phyloP scores from a whole-genome alignment of 2,329 filamentous ascomycete species.

The Hymenoscyphus scutula region DNA sequence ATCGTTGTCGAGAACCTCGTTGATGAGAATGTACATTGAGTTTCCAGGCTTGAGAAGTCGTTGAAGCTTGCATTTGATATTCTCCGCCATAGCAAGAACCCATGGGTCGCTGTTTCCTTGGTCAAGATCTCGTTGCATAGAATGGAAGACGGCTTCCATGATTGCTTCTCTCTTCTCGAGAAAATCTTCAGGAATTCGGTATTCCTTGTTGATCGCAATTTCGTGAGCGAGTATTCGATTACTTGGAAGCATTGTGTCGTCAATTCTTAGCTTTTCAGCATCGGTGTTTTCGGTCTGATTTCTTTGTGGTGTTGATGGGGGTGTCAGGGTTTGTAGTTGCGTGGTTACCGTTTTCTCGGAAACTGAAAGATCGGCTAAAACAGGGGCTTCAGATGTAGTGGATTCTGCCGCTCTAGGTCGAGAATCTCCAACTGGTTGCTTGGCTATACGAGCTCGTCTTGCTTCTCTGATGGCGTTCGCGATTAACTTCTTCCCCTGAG shows the following conservation, averaged over 20 bases:
- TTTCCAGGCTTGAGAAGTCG: conserved; percentile 68
- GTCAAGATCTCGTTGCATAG: conserved; percentile 61
- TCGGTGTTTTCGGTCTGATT: conserved; percentile 21
- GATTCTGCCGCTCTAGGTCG: conserved; percentile 58
- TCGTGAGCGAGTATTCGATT: conserved; percentile 78
- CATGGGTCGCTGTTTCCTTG: conserved; percentile 63
- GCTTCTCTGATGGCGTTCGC: conserved; percentile 72
- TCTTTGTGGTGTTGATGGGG: conserved; percentile 49
- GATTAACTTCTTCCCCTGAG: conserved; percentile 69
- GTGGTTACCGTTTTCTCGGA: conserved; percentile 44
- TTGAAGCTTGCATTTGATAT: conserved; percentile 69
- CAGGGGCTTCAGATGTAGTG: conserved; percentile 39
- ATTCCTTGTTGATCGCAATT: conserved; percentile 75
- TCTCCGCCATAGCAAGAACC: conserved; percentile 68
- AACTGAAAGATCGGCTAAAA: conserved; percentile 42
- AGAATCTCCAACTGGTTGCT: conserved; percentile 67
- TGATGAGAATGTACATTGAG: conserved; percentile 71
- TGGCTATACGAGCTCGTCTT: conserved; percentile 60
- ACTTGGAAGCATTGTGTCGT: conserved; percentile 58
- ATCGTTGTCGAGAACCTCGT: conserved; percentile 71
- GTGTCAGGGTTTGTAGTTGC: conserved; percentile 49
- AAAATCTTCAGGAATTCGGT: conserved; percentile 64
- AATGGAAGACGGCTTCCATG: conserved; percentile 54
- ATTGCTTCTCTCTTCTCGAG: conserved; percentile 60
- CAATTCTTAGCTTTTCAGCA: conserved; percentile 32